Evolutionary conservation across 352 stramenopile species (phyloP), one percentile per base, ranked within the genome.

Genomic region (Lagenidium sp.): DNA sequence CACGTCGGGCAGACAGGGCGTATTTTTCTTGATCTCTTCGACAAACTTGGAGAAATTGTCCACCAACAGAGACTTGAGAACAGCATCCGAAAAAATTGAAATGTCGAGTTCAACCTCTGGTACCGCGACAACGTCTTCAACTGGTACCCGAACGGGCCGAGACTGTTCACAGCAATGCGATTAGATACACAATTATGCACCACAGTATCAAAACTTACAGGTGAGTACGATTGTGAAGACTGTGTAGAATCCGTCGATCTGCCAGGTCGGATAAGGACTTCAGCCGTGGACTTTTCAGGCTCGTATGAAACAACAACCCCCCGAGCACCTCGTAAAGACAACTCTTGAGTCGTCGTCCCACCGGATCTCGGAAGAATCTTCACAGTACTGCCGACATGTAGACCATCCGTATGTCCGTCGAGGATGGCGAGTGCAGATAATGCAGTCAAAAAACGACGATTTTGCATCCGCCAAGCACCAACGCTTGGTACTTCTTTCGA

Each of bases 291-390:
- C 45, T 94, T 94, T 30, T 89, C 77, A 1, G 74, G 62, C 41
- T 92, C 82, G 29, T 90, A 89, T 5, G 72, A 57, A 40, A 94
- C 68, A 24, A 94, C 63, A 15, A 90, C 63, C 21, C 79, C 82
- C 31, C 67, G 64, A 39, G 80, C 72, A 18, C 82, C 79, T 35
- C 79, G 63, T 31, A 92, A 86, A 0, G 76, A 70, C 13, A 78
- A 73, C 40, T 94, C 82, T 48, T 94, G 81, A 6, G 80, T 50
- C 5, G 72, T 85, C 3, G 68, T n/a, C n/a, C n/a, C n/a, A n/a
- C n/a, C 68, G n/a, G 68, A 60, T 29, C 75, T 75, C 19, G 79
- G 82, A 50, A 91, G 65, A 36, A 94, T 83, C 41, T 88, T 90
- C 18, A 94, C 78, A n/a, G 69, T 85, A 15, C 68, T 75, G 13